phyloP scores from a whole-genome alignment of 371 early-diverging fungal genomes.

The Mortierella polycephala region DNA sequence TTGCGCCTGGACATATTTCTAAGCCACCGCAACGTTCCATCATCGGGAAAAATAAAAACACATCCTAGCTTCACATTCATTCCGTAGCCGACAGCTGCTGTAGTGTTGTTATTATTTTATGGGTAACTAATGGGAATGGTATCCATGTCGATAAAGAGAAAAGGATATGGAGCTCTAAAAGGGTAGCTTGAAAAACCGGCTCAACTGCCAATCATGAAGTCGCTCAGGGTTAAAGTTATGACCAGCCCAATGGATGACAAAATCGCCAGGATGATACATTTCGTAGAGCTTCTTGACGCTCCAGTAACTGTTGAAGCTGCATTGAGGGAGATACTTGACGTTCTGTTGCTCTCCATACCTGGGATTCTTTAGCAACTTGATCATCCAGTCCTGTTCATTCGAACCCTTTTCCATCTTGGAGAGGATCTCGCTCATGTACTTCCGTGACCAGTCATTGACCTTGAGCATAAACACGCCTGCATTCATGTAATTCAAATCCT shows the following conservation, averaged over 20 bases:
- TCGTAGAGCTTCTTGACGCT: conserved; percentile 20
- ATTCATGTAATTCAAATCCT: conserved; percentile 24
- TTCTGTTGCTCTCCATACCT: conserved; percentile 2
- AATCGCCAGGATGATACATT: conserved; percentile 42
- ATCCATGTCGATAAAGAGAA: too few species aligned
- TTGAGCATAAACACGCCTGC: conserved; percentile 36
- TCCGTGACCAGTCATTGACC: conserved; percentile 40
- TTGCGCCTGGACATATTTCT: too few species aligned
- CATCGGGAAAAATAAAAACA: too few species aligned
- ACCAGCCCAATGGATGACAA: conserved; percentile 39
- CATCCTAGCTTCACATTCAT: too few species aligned
- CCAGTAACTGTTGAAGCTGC: conserved; percentile 46
- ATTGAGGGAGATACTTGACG: conserved; percentile 47
- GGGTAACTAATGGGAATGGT: too few species aligned
- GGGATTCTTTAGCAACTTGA: conserved; percentile 12
- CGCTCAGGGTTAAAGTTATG: conserved; percentile 20
- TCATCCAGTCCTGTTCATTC: conserved; percentile 41
- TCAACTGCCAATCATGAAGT: conserved; percentile 17
- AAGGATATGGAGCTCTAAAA: too few species aligned
- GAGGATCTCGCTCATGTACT: conserved; percentile 11
- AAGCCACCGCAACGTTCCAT: too few species aligned
- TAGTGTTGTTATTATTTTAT: too few species aligned
- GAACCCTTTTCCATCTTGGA: conserved; percentile 1
- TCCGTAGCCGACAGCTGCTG: too few species aligned
- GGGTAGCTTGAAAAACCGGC: too few species aligned